A percentile compares a stretch with the other conserved stretches of the same genome.
These are phyloP conservation scores for Stagonosporopsis cucurbitacearum DNA, from an alignment of 2,329 filamentous ascomycete species.

Conservation along the genomic window DNA sequence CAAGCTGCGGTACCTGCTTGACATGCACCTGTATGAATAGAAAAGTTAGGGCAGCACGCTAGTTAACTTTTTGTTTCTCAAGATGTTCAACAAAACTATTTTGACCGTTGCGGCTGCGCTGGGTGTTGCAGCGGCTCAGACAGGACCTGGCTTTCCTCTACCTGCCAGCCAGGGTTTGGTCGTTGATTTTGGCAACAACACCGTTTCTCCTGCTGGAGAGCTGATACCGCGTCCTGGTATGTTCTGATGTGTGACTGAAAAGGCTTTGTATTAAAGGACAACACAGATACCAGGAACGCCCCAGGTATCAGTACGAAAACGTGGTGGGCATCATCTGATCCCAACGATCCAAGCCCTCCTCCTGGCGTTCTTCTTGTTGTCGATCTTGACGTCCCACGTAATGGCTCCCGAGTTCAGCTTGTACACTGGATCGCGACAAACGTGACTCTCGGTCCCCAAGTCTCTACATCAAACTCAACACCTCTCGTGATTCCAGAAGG, in stretches of 20 bases:
- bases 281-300: conserved; percentile 31
- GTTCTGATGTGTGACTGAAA: conserved; percentile 1
- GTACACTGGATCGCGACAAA: conserved; percentile 42
- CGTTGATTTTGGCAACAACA: conserved; percentile 41
- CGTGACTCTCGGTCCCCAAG: conserved; percentile 26
- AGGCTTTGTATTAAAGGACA: not conserved
- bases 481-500: conserved; percentile 9
- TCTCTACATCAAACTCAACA: conserved; percentile 13
- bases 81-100: conserved; percentile 25
- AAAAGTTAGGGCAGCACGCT: not conserved
- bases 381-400: conserved; percentile 41
- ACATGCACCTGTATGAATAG: not conserved
- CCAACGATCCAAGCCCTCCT: not conserved
- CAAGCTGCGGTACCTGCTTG: not conserved
- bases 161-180: conserved; percentile 24
- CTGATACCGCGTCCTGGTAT: conserved; percentile 41
- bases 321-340: conserved; percentile 15
- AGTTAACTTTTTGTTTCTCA: not conserved
- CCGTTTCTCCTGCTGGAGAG: conserved; percentile 43
- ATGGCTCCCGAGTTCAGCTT: conserved; percentile 36
- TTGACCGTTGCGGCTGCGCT: conserved; percentile 23
- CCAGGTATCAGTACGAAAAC: conserved; percentile 35
- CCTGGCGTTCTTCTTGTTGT: conserved; percentile 37
- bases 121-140: conserved; percentile 25
- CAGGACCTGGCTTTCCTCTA: conserved; percentile 42